Evolutionary conservation across 1,284 basidiomycete species (phyloP).

Genomic region (Papiliotrema terrestris): DNA sequence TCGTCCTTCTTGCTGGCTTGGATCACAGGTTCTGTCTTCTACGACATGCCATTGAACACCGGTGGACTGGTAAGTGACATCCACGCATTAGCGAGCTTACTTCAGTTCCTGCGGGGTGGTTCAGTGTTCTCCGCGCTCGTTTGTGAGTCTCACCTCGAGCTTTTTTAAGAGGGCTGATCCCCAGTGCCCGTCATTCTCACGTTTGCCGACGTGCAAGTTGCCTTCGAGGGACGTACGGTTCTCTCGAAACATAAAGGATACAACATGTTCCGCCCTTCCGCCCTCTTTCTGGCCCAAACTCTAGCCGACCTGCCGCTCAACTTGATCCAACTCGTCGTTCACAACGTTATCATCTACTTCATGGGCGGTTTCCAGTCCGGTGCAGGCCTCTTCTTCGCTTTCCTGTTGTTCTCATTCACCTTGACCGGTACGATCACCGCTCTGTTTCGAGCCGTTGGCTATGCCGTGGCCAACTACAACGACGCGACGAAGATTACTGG

Average conservation of each 20-base stretch:
- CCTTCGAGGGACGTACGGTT: constrained; percentile 69
- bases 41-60: constrained; percentile 60
- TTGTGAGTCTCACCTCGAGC: constrained; percentile 27
- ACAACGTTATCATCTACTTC: constrained; percentile 46
- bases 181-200: constrained; percentile 50
- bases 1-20: constrained; percentile 34
- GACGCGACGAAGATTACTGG: constrained; percentile 42
- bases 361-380: constrained; percentile 30
- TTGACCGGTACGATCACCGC: constrained; percentile 26
- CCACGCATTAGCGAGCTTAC: not conserved
- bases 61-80: constrained; percentile 51
- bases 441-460: constrained; percentile 41
- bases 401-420: constrained; percentile 28
- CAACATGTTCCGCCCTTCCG: constrained; percentile 49
- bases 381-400: constrained; percentile 44
- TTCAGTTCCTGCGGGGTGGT: constrained; percentile 74
- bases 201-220: constrained; percentile 66
- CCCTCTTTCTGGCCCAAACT: constrained; percentile 60
- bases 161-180: not conserved
- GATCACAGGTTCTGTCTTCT: constrained; percentile 69
- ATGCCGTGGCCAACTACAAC: constrained; percentile 38
- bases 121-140: constrained; percentile 51
- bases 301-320: constrained; percentile 56
- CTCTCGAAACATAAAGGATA: constrained; percentile 55
- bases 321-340: constrained; percentile 44